These are phyloP conservation scores for Neurospora pannonica DNA, from an alignment of 495 filamentous ascomycete genomes.

Conservation along the genomic window DNA sequence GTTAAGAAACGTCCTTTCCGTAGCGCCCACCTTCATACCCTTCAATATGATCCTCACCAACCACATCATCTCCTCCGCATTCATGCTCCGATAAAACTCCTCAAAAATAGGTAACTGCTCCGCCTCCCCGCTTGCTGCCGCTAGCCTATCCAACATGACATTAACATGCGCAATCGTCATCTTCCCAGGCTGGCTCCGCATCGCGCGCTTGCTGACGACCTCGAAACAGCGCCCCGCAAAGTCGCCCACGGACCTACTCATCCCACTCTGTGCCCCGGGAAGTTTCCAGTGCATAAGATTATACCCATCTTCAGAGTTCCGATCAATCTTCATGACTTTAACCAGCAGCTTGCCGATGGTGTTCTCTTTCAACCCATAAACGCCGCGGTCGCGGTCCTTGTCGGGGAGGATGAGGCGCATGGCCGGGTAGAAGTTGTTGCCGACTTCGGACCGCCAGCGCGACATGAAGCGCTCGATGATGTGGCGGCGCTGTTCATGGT, in stretches of 20 bases:
- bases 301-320: conserved; percentile 78
- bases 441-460: conserved; percentile 79
- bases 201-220: conserved; percentile 73
- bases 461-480: conserved; percentile 87
- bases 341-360: conserved; percentile 81
- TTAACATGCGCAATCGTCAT: conserved; percentile 89
- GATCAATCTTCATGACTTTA: conserved; percentile 86
- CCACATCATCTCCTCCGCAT: conserved; percentile 89
- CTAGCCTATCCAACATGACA: conserved; percentile 69
- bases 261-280: conserved; percentile 64
- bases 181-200: conserved; percentile 61
- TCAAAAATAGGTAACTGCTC: conserved; percentile 70
- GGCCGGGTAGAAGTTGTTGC: conserved; percentile 87
- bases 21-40: conserved; percentile 97
- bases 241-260: conserved; percentile 69
- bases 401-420: conserved; percentile 87
- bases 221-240: conserved; percentile 84
- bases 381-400: conserved; percentile 84
- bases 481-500: conserved; percentile 71
- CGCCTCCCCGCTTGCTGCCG: conserved; percentile 66
- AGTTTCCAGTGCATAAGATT: conserved; percentile 89
- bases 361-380: conserved; percentile 94
- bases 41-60: conserved; percentile 87
- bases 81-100: conserved; percentile 84
- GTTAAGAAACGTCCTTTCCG: conserved; percentile 83